Base-by-base conservation (phyloP, 345 rosid genomes). In the Eucalyptus decipiens region DNA sequence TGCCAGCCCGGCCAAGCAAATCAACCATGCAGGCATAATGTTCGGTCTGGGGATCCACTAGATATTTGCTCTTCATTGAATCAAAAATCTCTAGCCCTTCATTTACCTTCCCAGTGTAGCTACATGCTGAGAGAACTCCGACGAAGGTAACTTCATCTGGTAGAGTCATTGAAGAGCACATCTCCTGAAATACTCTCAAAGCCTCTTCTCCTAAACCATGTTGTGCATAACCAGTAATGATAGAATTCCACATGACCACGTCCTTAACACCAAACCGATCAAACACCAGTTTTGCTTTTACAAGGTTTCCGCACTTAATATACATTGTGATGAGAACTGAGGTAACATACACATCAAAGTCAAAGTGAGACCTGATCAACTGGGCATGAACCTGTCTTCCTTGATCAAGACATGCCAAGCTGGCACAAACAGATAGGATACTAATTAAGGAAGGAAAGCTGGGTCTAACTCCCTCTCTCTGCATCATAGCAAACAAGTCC, bases 311-410 rank as follows among this genome's bases (percentile, higher is more conserved):
- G 23, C 97, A 95, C 90, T 96, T 97, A 8, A 95, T 90, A 72
- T 97, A 97, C 97, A 95, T 97, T 1, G 96, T 95, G 92, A 97
- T 95, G 90, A 97, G 93, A 94, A 94, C 95, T 42, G 99, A 97
- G 86, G 96, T 93, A 65, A 95, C 94, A 91, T 95, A 97, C 58
- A 95, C 94, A 91, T 95, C 98, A 86, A 85, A 72, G 91, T 95
- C 97, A 89, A 95, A 95, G 34, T 89, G 95, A 56, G 90, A 92
- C 90, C 95, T 95, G 51, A 97, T 91, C 92, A 95, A 89, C 81
- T 91, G 94, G 24, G 95, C 93, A 92, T 97, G 99, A 91, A 97
- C 93, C 93, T 95, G 93, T 90, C 92, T 94, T 88, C 98, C 98
- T 88, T 96, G 94, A 43, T 93, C 94, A 43, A 96, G 95, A 88